phyloP scores from a whole-genome alignment of 495 filamentous ascomycete genomes.

The Penicillium ucsense region DNA sequence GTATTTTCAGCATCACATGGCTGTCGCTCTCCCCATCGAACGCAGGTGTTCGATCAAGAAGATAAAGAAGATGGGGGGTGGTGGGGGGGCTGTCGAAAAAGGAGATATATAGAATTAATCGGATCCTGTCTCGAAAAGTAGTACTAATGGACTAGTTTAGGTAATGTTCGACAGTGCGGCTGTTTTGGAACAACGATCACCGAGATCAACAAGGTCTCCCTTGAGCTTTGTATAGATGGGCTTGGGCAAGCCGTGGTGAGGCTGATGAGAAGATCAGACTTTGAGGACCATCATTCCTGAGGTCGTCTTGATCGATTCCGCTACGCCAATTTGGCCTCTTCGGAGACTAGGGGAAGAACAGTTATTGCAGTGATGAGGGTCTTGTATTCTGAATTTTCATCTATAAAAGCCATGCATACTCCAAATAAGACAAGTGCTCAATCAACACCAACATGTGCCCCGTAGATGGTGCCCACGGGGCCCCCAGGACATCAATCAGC shows the following conservation, averaged over 20 bases:
- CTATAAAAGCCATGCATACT: slow-evolving; percentile 12
- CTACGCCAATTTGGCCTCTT: not conserved
- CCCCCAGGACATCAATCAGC: not conserved
- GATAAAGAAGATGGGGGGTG: not conserved
- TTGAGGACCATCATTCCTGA: no score
- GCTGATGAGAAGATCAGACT: no score
- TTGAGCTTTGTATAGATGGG: no score
- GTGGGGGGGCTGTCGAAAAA: not conserved
- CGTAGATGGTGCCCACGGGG: not conserved
- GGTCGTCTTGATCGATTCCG: no score
- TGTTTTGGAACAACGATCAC: no score
- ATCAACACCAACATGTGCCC: not conserved
- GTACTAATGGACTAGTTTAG: no score
- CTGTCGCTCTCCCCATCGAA: not conserved
- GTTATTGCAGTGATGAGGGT: not conserved
- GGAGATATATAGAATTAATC: no score
- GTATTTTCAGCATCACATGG: not conserved
- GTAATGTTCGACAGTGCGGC: no score
- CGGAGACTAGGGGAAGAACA: not conserved
- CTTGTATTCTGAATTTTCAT: slow-evolving; percentile 7
- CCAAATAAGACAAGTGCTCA: not conserved
- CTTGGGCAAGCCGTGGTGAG: no score
- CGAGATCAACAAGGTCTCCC: no score
- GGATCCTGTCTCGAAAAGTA: no score
- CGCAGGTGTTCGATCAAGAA: no score